A percentile compares a stretch with the other conserved stretches of the same genome.
Conservation (phyloP, 2,329 filamentous ascomycete species). For the Aspergillus carbonarius region DNA sequence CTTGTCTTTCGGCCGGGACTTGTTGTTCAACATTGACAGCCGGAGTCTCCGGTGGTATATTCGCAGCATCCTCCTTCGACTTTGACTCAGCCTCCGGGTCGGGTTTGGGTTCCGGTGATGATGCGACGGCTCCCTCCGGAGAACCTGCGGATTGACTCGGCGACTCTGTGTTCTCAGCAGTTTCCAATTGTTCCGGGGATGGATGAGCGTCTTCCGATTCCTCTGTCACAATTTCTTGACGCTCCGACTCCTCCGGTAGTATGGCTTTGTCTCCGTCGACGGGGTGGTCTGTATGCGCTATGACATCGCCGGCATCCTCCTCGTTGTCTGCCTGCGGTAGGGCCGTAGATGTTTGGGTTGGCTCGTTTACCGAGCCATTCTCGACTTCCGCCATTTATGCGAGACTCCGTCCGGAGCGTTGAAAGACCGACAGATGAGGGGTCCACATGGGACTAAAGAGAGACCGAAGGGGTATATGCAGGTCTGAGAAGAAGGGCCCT, state of each 20-base stretch:
- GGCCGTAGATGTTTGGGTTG: conserved; percentile 26
- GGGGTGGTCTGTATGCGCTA: conserved; percentile 25
- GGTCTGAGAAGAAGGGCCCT: conserved; percentile 9
- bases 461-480: conserved; percentile 20
- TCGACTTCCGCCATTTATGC: conserved; percentile 45
- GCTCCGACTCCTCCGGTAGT: conserved; percentile 29
- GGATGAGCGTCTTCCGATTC: conserved; percentile 12
- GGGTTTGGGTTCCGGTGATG: conserved; percentile 20
- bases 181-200: conserved; percentile 9
- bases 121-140: conserved; percentile 26
- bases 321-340: conserved; percentile 30
- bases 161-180: conserved; percentile 22
- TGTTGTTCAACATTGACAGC: conserved; percentile 15
- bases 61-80: conserved; percentile 16
- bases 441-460: conserved; percentile 31
- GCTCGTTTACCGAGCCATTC: conserved; percentile 34
- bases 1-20: conserved; percentile 16
- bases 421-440: conserved; percentile 23
- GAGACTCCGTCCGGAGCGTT: conserved; percentile 36
- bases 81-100: conserved; percentile 21
- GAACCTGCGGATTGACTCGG: conserved; percentile 26
- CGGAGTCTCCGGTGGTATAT: conserved; percentile 15
- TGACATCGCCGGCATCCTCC: conserved; percentile 30
- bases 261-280: conserved; percentile 34
- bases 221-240: conserved; percentile 28